Conservation (phyloP, 148 eudicot species). For the Fagopyrum tataricum region DNA sequence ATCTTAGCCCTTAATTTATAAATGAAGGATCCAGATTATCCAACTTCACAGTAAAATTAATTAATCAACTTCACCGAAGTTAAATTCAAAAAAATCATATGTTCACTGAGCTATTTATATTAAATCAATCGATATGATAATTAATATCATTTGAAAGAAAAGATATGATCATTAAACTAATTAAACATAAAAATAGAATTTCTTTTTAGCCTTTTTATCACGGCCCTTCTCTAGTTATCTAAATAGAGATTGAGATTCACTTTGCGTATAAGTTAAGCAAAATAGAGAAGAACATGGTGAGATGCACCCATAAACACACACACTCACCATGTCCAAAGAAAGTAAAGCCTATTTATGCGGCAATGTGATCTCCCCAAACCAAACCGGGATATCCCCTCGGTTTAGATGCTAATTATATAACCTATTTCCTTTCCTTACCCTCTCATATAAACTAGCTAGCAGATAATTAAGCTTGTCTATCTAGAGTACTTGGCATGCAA, state of each 20-base stretch:
- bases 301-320: background rate
- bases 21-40: no score
- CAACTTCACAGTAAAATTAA: no score
- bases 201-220: background rate
- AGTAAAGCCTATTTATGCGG: constrained; percentile 5
- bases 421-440: background rate
- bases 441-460: background rate
- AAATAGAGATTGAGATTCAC: background rate
- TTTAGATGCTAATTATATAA: background rate
- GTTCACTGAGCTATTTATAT: no score
- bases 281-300: background rate
- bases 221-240: background rate
- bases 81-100: no score
- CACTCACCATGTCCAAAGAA: background rate
- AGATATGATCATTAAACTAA: no score
- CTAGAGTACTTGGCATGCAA: no score
- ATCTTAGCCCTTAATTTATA: no score
- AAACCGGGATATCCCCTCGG: background rate
- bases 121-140: no score
- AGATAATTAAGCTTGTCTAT: no score
- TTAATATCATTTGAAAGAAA: no score
- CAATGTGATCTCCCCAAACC: background rate
- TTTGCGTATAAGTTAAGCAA: background rate
- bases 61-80: no score
- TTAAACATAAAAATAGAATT: no score